Base-by-base conservation (phyloP, 2,329 filamentous ascomycete genomes). In the Bipolaris cookei region DNA sequence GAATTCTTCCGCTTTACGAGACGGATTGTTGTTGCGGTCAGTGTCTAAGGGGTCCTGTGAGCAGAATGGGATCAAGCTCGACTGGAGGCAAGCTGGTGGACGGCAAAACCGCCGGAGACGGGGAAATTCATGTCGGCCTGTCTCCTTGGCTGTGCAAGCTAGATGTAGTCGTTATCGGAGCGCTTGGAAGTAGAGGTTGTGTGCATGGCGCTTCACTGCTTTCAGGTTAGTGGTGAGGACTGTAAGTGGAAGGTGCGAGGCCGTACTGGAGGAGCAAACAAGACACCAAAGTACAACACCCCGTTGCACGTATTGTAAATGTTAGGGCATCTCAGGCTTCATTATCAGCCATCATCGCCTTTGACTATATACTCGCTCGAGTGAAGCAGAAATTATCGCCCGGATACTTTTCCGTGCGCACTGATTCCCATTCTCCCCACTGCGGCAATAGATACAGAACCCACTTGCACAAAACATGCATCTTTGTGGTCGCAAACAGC, bases 131-230 rank as follows among this genome's bases (percentile, higher is more conserved):
- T 46, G 34, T 30, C 34, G 47, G 35, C 32, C 18, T 48, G 28
- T 44, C 58, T 3, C 35, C 52, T 18, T 61, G 46, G 4, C 59
- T 63, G 11, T 30, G 3, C 8, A n/a, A 20, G 3, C 14, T 25
- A 11, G 32, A 7, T 18, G 18, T 25, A 3, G 10, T 23, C 18
- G 34, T 37, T 21, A 34, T 35, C 20, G 25, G 11, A 18, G 14
- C 1, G 7, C 20, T 35, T 38, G 34, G 37, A 48, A 48, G 34
- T 34, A 18, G 34, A 37, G 45, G 21, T 16, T 16, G 20, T 25
- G 20, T 48, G 34, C 21, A 18, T 20, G 34, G 11, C 45, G 45
- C 21, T 38, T 48, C 34, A 11, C 4, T 28, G 21, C 32, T 38
- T 35, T 16, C 21, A 6, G 21, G 20, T 38, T 34, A 18, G 34